These are phyloP conservation scores for Phytophthora capsici DNA, from an alignment of 352 stramenopile species.

Conservation along the genomic window DNA sequence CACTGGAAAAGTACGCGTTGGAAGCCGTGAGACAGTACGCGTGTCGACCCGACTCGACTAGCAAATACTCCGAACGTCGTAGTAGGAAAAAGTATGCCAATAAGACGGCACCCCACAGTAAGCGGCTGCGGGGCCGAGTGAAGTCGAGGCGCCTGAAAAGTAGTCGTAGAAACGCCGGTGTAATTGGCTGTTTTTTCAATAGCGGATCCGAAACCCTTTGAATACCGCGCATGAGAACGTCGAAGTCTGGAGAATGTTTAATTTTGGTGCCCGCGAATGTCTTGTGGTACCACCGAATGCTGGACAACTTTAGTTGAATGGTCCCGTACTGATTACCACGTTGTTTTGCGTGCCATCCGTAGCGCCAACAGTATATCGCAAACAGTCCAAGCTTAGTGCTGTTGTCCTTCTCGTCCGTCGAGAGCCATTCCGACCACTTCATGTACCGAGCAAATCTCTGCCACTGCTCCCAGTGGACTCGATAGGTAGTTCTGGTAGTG, in stretches of 20 bases:
- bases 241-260: neutral
- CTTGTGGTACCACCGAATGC: conserved; percentile 3
- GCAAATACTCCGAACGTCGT: neutral
- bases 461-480: neutral
- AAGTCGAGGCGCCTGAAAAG: neutral
- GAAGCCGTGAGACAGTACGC: neutral
- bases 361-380: neutral
- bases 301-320: neutral
- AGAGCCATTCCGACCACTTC: neutral
- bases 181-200: neutral
- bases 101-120: neutral
- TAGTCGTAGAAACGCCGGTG: conserved; percentile 3
- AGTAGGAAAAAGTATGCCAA: conserved; percentile 4
- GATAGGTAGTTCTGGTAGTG: neutral
- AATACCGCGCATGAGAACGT: neutral
- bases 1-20: neutral
- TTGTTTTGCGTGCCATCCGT: neutral
- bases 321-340: neutral
- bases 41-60: neutral
- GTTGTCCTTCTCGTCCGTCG: neutral
- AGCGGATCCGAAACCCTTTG: neutral
- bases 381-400: conserved; percentile 1
- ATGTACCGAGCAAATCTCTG: neutral
- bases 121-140: neutral
- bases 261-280: neutral